These are phyloP conservation scores for Paramecium caudatum DNA, from an alignment of 73 alveolate genomes.

Conservation along the genomic window DNA sequence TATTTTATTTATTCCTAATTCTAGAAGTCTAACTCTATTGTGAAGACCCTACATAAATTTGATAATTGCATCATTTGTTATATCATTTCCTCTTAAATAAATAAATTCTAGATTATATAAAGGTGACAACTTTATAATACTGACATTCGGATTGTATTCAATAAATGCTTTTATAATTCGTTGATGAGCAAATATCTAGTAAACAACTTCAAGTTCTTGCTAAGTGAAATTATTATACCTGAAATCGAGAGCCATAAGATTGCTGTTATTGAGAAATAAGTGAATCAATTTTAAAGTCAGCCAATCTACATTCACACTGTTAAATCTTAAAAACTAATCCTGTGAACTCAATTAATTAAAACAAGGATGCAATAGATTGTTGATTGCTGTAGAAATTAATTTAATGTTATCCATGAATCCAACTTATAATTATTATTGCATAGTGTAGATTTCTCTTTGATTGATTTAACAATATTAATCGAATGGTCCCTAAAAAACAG, in stretches of 20 bases:
- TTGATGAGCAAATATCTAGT: neutral
- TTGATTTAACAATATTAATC: slow-evolving; percentile 12
- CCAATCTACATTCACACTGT: slow-evolving; percentile 48
- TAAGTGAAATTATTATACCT: slow-evolving; percentile 8
- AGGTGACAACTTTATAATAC: neutral
- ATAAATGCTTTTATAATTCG: slow-evolving; percentile 36
- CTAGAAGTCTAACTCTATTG: slow-evolving; percentile 4
- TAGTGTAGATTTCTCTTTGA: slow-evolving; percentile 37
- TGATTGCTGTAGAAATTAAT: neutral
- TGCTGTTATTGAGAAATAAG: slow-evolving; percentile 27
- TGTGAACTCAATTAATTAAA: neutral
- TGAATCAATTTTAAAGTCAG: slow-evolving; percentile 42
- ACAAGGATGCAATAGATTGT: slow-evolving; percentile 20
- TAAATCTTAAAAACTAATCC: slow-evolving; percentile 29
- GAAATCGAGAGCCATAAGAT: slow-evolving; percentile 46
- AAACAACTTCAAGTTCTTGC: slow-evolving; percentile 52
- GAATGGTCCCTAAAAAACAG: neutral
- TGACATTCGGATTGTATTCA: slow-evolving; percentile 47
- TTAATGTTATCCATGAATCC: slow-evolving; percentile 27
- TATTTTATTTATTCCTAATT: slow-evolving; percentile 40
- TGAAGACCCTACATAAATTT: neutral
- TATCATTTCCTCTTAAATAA: slow-evolving; percentile 65
- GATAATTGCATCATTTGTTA: neutral
- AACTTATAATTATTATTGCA: slow-evolving; percentile 23
- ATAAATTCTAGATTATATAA: slow-evolving; percentile 21